Conservation (phyloP, 352 stramenopile genomes). For the Phytopythium helicoides region DNA sequence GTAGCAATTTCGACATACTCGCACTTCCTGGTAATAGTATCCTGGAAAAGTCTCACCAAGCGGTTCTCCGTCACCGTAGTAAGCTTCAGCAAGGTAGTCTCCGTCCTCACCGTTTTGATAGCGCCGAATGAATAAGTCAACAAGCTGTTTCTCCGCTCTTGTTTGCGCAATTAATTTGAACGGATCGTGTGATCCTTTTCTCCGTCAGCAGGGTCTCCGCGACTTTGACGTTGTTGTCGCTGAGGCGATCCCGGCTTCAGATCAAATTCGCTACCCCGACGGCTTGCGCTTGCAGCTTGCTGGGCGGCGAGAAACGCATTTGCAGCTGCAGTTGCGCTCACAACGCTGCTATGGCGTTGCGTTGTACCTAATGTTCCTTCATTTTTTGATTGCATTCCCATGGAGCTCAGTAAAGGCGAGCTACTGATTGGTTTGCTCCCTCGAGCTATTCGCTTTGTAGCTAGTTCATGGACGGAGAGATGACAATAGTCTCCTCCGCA, state of each 20-base stretch:
- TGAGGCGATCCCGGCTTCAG: constrained; percentile 37
- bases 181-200: constrained; percentile 47
- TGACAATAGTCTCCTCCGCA: constrained; percentile 73
- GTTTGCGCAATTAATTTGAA: constrained; percentile 84
- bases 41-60: constrained; percentile 73
- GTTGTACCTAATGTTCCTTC: constrained; percentile 10
- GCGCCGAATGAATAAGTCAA: constrained; percentile 73
- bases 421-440: constrained; percentile 22
- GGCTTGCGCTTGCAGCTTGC: constrained; percentile 19
- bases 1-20: constrained; percentile 79
- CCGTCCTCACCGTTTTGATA: constrained; percentile 76
- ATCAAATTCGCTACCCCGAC: constrained; percentile 10
- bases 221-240: constrained; percentile 21
- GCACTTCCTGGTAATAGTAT: constrained; percentile 82
- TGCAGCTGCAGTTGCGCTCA: constrained; percentile 46
- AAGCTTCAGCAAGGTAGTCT: constrained; percentile 70
- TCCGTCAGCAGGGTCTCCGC: constrained; percentile 5
- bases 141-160: constrained; percentile 72
- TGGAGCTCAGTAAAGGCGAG: no score
- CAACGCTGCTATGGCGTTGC: constrained; percentile 41
- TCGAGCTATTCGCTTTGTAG: constrained; percentile 34
- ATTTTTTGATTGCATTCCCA: constrained; percentile 7
- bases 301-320: constrained; percentile 52
- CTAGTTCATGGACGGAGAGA: constrained; percentile 35
- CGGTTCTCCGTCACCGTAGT: constrained; percentile 73